Conservation (phyloP, 805 yeast species). For the Cyberlindnera euphorbiiphila region DNA sequence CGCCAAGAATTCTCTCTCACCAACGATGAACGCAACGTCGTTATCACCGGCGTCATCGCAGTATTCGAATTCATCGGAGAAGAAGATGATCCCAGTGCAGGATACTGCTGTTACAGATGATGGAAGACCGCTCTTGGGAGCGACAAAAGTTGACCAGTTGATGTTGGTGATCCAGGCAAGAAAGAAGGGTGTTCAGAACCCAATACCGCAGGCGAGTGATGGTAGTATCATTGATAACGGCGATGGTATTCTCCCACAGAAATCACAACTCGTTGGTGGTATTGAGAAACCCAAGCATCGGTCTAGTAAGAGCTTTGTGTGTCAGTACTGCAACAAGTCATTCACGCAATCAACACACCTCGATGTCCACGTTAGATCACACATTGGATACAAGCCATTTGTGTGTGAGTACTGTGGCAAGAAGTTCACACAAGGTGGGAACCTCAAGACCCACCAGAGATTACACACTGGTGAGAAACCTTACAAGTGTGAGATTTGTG, state of each 20-base stretch:
- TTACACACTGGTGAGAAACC: conserved; percentile 94
- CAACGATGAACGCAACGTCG: conserved; percentile 3
- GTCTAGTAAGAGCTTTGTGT: conserved; percentile 55
- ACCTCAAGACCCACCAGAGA: conserved; percentile 77
- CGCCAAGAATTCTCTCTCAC: conserved; percentile 11
- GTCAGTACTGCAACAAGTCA: conserved; percentile 72
- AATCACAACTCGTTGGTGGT: conserved; percentile 72
- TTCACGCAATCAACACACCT: conserved; percentile 90
- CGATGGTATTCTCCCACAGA: conserved; percentile 49
- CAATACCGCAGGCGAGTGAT: conserved; percentile 60
- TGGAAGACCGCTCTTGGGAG: conserved; percentile 71
- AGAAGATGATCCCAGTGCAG: conserved; percentile 40
- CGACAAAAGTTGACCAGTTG: conserved; percentile 85
- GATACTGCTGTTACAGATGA: conserved; percentile 50
- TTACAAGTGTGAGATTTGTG: conserved; percentile 73
- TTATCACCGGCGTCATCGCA: conserved; percentile 13
- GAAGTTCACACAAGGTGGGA: conserved; percentile 86
- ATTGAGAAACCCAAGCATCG: conserved; percentile 57
- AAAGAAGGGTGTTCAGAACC: conserved; percentile 66
- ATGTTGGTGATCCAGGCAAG: conserved; percentile 91
- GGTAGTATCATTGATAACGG: conserved; percentile 61
- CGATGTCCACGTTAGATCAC: conserved; percentile 85
- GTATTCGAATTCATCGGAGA: conserved; percentile 14
- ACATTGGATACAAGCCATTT: conserved; percentile 82
- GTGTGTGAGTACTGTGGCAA: conserved; percentile 76